Conservation (phyloP, 306 rosid species). For the Prunus mongolica region DNA sequence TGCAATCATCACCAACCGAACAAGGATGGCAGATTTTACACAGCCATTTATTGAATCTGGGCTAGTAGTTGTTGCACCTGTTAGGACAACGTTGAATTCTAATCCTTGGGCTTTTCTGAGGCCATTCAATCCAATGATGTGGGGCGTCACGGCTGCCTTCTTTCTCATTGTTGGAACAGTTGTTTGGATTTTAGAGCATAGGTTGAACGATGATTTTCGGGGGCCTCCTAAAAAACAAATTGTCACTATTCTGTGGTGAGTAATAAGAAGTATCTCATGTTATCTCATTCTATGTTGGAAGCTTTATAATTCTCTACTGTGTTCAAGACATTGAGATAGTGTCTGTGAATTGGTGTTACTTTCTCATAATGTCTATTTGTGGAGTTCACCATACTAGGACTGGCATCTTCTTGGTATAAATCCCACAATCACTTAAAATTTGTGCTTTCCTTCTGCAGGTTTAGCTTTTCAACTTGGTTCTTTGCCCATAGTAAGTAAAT, state of each 20-base stretch:
- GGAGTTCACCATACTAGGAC: not conserved
- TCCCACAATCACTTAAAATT: not conserved
- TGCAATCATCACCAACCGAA: conserved; percentile 76
- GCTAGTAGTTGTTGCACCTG: conserved; percentile 79
- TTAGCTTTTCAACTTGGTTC: conserved; percentile 70
- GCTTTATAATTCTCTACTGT: not conserved
- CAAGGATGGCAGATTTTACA: conserved; percentile 86
- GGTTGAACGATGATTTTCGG: conserved; percentile 81
- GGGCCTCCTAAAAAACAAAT: conserved; percentile 88
- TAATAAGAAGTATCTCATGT: conserved; percentile 10
- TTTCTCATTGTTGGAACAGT: conserved; percentile 75
- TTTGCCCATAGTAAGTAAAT: conserved; percentile 76
- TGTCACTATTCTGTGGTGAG: conserved; percentile 68
- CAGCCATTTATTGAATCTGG: conserved; percentile 95
- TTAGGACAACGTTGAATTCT: conserved; percentile 39
- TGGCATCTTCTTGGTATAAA: not conserved
- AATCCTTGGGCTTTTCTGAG: conserved; percentile 82
- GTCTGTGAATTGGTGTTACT: conserved; percentile 1
- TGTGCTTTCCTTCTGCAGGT: conserved; percentile 35
- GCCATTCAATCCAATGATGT: conserved; percentile 72
- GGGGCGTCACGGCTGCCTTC: conserved; percentile 68
- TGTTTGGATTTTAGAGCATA: conserved; percentile 95
- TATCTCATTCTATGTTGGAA: not conserved
- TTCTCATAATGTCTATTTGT: not conserved
- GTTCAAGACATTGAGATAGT: not conserved